Evolutionary conservation across 139 green algal species (phyloP), one percentile per base, ranked within the genome.

Genomic region (Raphidocelis subcapitata): DNA sequence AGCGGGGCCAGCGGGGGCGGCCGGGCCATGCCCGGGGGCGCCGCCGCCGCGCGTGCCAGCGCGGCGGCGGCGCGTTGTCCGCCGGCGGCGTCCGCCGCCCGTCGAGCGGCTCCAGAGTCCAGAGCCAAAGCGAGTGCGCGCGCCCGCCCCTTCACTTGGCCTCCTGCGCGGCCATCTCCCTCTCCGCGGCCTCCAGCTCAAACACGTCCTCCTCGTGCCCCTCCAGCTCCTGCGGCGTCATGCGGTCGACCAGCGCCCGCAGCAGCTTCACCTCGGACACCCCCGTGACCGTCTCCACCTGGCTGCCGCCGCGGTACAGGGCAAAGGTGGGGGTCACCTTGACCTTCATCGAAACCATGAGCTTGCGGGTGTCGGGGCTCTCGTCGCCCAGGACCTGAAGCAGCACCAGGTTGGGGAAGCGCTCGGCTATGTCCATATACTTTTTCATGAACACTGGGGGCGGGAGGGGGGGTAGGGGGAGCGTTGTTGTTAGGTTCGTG

Each of bases 271-370:
- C 67, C 28, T 84, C 81, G 47, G 85, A 88, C 24, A 87, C 83
- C 57, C 89, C 89, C 2, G 78, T 82, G 16, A 77, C 28, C 16
- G 55, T 82, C 51, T 82, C 73, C 24, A 89, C 74, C 26, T 60
- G 32, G 41, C 85, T 61, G 10, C 67, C 80, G 54, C 65, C 65
- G 2, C 86, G 73, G 74, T 86, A 94, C 37, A 94, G 32, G 47
- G 82, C 65, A 64, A 94, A 94, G 21, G 88, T 91, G 29, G 89
- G 89, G 3, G 89, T 94, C 18, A 85, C 84, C 31, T 67, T 54
- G 26, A 85, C 54, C 62, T 80, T 52, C 49, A 72, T 35, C 33
- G 51, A 32, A 14, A 88, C 80, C 86, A 92, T 92, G 65, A 91
- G 76, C 33, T 79, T 79, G 60, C 87, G 81, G 16, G 83, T 89